phyloP scores from a whole-genome alignment of 208 protist genomes.

The Herpetomonas tarakana region DNA sequence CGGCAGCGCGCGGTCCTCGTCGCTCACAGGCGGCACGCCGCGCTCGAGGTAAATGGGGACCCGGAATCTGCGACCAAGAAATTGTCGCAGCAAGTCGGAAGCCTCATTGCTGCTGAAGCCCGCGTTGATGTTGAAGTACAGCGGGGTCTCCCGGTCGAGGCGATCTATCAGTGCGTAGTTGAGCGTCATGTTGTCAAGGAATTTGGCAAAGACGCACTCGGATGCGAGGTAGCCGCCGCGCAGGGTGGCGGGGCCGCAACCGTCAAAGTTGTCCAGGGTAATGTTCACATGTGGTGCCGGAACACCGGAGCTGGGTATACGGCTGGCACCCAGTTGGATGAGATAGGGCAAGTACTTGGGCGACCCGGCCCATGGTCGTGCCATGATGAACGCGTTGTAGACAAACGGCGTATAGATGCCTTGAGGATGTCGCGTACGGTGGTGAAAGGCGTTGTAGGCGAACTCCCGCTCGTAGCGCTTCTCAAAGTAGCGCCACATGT shows the following conservation, averaged over 20 bases:
- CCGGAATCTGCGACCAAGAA: constrained; percentile 20
- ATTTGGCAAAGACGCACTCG: constrained; percentile 23
- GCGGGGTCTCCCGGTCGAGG: constrained; percentile 13
- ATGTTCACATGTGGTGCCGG: constrained; percentile 13
- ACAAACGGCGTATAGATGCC: constrained; percentile 58
- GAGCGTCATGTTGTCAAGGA: constrained; percentile 17
- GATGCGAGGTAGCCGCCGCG: constrained; percentile 9
- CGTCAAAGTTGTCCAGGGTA: constrained; percentile 49
- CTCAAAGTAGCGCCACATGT: constrained; percentile 41
- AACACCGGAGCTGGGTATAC: not conserved
- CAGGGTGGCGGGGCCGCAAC: constrained; percentile 37
- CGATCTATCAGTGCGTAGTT: constrained; percentile 11
- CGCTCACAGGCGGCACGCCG: constrained; percentile 1
- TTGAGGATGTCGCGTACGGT: constrained; percentile 20
- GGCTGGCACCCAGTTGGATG: constrained; percentile 7
- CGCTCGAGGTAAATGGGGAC: constrained; percentile 22
- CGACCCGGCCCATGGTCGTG: constrained; percentile 49
- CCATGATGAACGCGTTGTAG: constrained; percentile 66
- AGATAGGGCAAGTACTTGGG: constrained; percentile 43
- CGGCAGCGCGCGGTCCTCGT: constrained; percentile 4
- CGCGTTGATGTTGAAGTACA: constrained; percentile 49
- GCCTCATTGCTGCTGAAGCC: constrained; percentile 9
- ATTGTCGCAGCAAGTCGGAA: constrained; percentile 17
- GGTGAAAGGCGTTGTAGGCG: constrained; percentile 15
- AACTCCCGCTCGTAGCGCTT: constrained; percentile 39